A percentile compares a stretch with the other conserved stretches of the same genome.
Conservation (phyloP, 2,329 filamentous ascomycete genomes). For the Xylariaceae sp. region DNA sequence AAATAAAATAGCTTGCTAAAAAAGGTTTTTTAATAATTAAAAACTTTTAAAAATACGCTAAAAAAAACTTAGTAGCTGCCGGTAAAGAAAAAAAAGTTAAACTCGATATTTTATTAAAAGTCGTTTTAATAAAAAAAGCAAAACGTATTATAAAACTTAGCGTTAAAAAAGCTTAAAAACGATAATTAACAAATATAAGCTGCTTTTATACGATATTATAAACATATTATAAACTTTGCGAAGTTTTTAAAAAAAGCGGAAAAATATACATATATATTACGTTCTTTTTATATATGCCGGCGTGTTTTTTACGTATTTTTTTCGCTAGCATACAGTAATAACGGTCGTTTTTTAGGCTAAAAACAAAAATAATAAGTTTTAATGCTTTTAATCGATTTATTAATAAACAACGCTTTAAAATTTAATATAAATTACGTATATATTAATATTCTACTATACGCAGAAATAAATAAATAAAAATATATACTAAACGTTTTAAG, state of each 20-base stretch:
- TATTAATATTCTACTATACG: no score
- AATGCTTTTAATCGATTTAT: conserved; percentile 5
- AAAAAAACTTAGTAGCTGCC: conserved; percentile 1
- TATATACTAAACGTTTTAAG: no score
- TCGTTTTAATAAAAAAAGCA: conserved; percentile 8
- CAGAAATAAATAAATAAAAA: no score
- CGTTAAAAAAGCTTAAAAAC: conserved; percentile 9
- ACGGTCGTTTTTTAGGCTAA: not conserved
- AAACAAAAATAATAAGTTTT: not conserved
- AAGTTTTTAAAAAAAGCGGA: no score
- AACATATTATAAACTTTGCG: no score
- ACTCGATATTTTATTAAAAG: conserved; percentile 7
- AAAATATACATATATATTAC: not conserved
- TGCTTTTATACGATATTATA: conserved; percentile 5
- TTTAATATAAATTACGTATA: no score
- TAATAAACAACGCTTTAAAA: conserved; percentile 1
- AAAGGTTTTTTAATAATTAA: conserved; percentile 2
- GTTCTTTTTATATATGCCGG: not conserved
- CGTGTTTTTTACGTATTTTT: conserved; percentile 3
- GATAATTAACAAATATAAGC: conserved; percentile 10
- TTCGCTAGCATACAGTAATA: not conserved
- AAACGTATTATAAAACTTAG: conserved; percentile 10
- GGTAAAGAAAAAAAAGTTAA: conserved; percentile 3
- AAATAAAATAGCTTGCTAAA: conserved; percentile 3
- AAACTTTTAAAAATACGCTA: not conserved